Conservation (phyloP, 139 green algal genomes). For the Chlorokybus atmophyticus region DNA sequence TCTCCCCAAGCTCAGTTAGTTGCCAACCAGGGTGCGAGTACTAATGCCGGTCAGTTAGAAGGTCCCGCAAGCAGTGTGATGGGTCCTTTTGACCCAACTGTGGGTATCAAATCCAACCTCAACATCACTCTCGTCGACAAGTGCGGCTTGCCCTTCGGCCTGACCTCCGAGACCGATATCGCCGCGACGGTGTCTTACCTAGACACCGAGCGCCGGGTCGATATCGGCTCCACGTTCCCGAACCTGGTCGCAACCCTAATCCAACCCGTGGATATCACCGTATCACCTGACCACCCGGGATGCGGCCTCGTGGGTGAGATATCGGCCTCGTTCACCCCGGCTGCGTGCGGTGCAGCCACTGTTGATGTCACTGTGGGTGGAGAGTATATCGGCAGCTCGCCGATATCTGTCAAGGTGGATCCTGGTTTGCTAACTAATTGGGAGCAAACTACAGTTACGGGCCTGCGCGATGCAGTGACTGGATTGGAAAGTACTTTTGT, state of each 20-base stretch:
- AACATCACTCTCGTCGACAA: not conserved
- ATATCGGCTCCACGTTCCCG: not conserved
- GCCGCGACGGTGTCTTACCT: not conserved
- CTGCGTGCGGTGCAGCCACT: not conserved
- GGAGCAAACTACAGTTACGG: too few species aligned
- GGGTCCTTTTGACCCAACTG: not conserved
- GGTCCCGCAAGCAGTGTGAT: not conserved
- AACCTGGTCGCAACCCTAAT: not conserved
- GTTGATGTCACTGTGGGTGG: not conserved
- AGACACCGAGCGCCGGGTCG: not conserved
- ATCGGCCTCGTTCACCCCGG: not conserved
- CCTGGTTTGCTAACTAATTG: too few species aligned
- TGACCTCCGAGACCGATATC: not conserved
- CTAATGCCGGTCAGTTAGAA: not conserved
- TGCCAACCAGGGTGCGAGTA: too few species aligned
- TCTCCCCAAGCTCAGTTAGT: too few species aligned
- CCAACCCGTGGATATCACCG: not conserved
- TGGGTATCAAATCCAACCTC: not conserved
- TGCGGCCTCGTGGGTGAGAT: not conserved
- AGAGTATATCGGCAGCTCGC: not conserved
- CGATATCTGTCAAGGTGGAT: not conserved
- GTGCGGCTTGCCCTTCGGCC: not conserved
- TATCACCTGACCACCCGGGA: not conserved
- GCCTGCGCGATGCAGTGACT: not conserved
- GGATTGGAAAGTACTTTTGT: not conserved